Evolutionary conservation across 2,329 filamentous ascomycete species (phyloP).

Genomic region (Tolypocladium inflatum): DNA sequence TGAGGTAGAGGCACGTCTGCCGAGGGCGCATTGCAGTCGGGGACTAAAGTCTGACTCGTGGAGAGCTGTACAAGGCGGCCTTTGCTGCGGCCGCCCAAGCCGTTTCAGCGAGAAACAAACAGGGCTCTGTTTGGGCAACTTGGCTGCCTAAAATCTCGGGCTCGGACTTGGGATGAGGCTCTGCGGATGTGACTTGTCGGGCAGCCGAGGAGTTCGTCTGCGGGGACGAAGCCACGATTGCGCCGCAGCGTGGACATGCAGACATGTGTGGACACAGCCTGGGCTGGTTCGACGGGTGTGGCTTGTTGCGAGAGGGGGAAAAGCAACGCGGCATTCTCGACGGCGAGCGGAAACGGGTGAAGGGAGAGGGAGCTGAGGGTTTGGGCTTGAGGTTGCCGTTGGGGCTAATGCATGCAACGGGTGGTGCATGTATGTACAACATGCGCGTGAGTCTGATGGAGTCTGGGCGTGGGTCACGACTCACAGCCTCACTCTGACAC

Average conservation of each 20-base stretch:
- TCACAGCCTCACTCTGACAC: neutral
- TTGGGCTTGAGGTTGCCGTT: neutral
- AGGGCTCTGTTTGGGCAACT: neutral
- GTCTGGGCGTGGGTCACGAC: neutral
- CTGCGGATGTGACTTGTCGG: neutral
- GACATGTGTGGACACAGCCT: neutral
- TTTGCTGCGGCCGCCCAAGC: neutral
- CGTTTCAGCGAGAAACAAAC: neutral
- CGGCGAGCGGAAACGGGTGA: neutral
- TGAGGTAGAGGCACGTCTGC: neutral
- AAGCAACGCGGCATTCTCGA: neutral
- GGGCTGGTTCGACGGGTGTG: neutral
- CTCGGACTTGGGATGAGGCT: neutral
- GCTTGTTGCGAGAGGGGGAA: neutral
- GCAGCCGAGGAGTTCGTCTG: neutral
- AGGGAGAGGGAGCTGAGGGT: neutral
- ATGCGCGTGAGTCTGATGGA: neutral
- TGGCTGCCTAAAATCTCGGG: neutral
- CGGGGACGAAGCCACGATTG: neutral
- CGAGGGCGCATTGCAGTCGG: neutral
- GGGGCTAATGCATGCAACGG: neutral
- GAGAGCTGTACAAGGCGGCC: neutral
- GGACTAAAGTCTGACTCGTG: neutral
- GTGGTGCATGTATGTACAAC: neutral
- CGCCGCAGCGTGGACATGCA: neutral